These are phyloP conservation scores for Fusarium buharicum DNA, from an alignment of 2,329 filamentous ascomycete genomes.

Conservation along the genomic window DNA sequence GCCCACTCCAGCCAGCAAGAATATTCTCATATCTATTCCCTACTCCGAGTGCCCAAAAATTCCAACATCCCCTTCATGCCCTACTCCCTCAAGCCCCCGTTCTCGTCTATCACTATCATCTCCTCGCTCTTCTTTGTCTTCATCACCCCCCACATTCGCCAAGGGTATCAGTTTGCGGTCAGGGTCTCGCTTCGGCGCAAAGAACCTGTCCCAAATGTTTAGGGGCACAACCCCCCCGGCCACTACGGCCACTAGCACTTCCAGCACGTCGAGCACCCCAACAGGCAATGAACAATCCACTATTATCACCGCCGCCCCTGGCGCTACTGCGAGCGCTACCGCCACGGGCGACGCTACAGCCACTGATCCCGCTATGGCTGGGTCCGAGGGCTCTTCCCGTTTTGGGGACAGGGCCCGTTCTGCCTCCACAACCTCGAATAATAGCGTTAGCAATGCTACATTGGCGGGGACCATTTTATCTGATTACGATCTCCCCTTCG, in stretches of 20 bases:
- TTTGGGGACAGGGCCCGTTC: conserved; percentile 45
- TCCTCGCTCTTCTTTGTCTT: conserved; percentile 41
- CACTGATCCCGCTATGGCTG: conserved; percentile 30
- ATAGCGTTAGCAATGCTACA: conserved; percentile 41
- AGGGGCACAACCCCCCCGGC: conserved; percentile 36
- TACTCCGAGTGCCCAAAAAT: conserved; percentile 29
- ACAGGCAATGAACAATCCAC: conserved; percentile 23
- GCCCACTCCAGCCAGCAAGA: conserved; percentile 32
- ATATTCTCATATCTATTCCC: conserved; percentile 27
- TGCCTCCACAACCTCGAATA: conserved; percentile 42
- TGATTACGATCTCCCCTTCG: conserved; percentile 53
- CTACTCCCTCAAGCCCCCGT: conserved; percentile 12
- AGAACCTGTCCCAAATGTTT: conserved; percentile 45
- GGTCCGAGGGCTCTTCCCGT: conserved; percentile 39
- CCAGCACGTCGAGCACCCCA: conserved; percentile 26
- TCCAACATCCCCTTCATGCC: conserved; percentile 28
- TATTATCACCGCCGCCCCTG: conserved; percentile 22
- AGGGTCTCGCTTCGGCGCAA: conserved; percentile 37
- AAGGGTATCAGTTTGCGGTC: conserved; percentile 47
- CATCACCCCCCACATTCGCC: conserved; percentile 41
- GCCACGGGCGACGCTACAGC: conserved; percentile 29
- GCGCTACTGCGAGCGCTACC: conserved; percentile 33
- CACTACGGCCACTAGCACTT: conserved; percentile 13
- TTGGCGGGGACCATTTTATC: conserved; percentile 36
- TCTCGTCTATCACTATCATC: conserved; percentile 32